A percentile compares a stretch with the other conserved stretches of the same genome.
Evolutionary conservation across 495 filamentous ascomycete genomes (phyloP).

Genomic region (Letharia columbiana): DNA sequence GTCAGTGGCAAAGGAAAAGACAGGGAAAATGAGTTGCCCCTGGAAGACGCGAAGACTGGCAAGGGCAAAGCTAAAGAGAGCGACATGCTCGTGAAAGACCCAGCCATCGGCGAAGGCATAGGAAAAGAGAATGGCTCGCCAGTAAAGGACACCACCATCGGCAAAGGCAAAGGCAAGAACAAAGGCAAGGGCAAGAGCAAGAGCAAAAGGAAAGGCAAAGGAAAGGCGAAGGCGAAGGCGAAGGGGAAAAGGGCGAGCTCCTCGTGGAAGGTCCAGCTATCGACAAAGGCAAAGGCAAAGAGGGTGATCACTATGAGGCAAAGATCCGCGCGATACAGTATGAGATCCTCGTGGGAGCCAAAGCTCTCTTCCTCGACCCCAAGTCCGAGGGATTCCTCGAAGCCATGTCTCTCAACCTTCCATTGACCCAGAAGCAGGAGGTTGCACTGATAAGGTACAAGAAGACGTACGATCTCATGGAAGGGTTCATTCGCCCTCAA

Average conservation of each 20-base stretch:
- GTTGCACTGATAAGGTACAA: background rate
- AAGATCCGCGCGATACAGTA: background rate
- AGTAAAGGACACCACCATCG: background rate
- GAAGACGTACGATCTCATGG: background rate
- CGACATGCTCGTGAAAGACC: background rate
- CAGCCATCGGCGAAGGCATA: background rate
- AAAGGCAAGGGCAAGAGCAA: background rate
- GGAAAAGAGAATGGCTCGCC: background rate
- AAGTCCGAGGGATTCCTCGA: background rate
- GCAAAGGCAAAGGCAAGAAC: background rate
- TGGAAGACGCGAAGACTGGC: background rate
- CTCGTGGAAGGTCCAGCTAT: too few species aligned
- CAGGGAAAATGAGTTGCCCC: background rate
- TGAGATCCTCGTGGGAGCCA: background rate
- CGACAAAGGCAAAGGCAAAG: too few species aligned
- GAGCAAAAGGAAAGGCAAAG: background rate
- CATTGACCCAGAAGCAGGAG: background rate
- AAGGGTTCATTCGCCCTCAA: background rate
- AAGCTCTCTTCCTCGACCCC: background rate
- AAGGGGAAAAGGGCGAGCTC: too few species aligned
- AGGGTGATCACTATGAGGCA: background rate
- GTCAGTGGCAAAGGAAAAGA: background rate
- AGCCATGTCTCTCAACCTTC: background rate
- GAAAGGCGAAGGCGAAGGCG: too few species aligned
- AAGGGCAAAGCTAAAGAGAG: background rate